Evolutionary conservation across 2,329 filamentous ascomycete species (phyloP), one percentile per base, ranked within the genome.

Genomic region (Colletotrichum zoysiae): DNA sequence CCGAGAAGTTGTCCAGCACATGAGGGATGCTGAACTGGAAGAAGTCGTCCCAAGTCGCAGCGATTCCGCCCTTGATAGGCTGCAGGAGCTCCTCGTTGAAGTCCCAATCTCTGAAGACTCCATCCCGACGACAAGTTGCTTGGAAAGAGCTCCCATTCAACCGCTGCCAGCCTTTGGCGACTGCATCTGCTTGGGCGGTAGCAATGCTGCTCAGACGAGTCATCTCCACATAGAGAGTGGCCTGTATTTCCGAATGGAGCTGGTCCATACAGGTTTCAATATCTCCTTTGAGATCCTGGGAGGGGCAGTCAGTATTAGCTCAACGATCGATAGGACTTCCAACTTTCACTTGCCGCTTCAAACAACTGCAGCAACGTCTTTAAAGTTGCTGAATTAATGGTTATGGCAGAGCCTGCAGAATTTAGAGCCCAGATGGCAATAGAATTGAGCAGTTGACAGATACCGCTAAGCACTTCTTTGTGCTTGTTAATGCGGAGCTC

Each of bases 341-440:
- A 14, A 14, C 2, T 9, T 3, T 1, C 2, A 23, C 40, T 62
- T n/a, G 64, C 69, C 1, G 16, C 12, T 4, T 68, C 38, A 3
- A 68, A 40, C 1, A 7, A 7, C 3, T 11, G 6, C 18, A 68
- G 14, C 9, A 14, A 38, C 3, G 42, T 16, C 1, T 12, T 26
- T 2, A 71, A 30, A 5, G 8, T 30, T 16, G n/a, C 23, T 2
- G 16, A 4, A 14, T 71, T 30, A n/a, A 68, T 46, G 7, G 58
- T 33, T 0, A 35, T 26, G 1, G 64, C 9, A 9, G 33, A n/a
- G 4, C 5, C 20, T n/a, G 57, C 11, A 5, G n/a, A 8, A 9
- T 68, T 48, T 11, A 59, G 69, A 1, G 65, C 56, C 69, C 69
- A 71, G 5, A 71, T 67, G 0, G 51, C 51, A 7, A 71, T 48